Evolutionary conservation across 2,329 filamentous ascomycete species (phyloP).

Genomic region (Karstenula rhodostoma): DNA sequence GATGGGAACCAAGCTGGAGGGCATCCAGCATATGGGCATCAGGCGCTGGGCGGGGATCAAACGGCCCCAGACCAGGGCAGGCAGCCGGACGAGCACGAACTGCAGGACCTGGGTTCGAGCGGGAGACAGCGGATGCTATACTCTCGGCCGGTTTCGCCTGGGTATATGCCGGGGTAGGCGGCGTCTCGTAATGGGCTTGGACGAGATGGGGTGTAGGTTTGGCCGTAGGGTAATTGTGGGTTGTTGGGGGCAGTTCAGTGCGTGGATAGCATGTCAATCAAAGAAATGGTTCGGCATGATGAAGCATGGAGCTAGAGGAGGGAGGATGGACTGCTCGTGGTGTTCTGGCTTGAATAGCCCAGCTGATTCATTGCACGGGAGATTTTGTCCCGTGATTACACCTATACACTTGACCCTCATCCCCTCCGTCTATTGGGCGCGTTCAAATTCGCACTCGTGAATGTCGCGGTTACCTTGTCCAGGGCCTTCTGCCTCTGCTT

Average conservation of each 20-base stretch:
- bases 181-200: background rate
- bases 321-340: no score
- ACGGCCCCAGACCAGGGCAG: background rate
- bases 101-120: background rate
- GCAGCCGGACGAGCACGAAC: background rate
- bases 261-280: no score
- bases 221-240: no score
- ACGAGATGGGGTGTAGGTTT: no score
- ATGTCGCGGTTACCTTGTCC: slow-evolving; percentile 40
- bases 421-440: slow-evolving; percentile 27
- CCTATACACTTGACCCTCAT: background rate
- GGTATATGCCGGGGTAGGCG: background rate
- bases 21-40: background rate
- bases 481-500: slow-evolving; percentile 62
- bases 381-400: no score
- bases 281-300: no score
- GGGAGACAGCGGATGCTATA: background rate
- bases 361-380: background rate
- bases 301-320: no score
- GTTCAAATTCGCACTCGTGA: slow-evolving; percentile 41
- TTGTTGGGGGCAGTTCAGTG: no score
- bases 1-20: background rate
- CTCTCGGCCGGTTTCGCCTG: background rate
- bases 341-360: background rate
- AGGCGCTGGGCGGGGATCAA: background rate